These are phyloP conservation scores for Psilocybe subaeruginosa DNA, from an alignment of 768 basidiomycete genomes.

Conservation along the genomic window DNA sequence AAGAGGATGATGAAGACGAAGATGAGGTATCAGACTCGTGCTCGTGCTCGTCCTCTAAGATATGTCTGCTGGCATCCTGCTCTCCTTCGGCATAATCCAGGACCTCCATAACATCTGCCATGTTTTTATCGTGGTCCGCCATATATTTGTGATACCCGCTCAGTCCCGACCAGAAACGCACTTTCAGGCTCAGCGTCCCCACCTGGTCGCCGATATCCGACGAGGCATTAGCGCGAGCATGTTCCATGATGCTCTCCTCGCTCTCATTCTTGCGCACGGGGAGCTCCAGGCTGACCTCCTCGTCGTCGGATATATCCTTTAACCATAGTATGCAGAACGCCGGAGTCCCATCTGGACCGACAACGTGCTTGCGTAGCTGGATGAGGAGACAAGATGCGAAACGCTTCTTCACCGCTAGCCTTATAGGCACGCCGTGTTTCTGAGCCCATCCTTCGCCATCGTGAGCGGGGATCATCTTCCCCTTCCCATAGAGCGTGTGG, in stretches of 20 bases:
- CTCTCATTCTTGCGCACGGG: conserved; percentile 32
- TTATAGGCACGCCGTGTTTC: conserved; percentile 30
- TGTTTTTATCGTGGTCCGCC: conserved; percentile 35
- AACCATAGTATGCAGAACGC: conserved; percentile 45
- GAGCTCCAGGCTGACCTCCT: conserved; percentile 30
- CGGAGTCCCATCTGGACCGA: conserved; percentile 36
- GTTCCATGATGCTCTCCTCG: conserved; percentile 20
- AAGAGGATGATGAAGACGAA: conserved; percentile 15
- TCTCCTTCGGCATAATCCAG: conserved; percentile 43
- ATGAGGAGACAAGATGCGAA: conserved; percentile 43
- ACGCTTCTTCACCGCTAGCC: conserved; percentile 42
- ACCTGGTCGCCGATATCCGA: conserved; percentile 26
- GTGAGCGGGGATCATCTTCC: conserved; percentile 33
- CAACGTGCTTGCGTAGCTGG: conserved; percentile 34
- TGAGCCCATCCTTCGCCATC: conserved; percentile 34
- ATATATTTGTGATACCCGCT: conserved; percentile 43
- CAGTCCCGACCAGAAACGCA: conserved; percentile 44
- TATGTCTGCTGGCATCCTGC: conserved; percentile 28
- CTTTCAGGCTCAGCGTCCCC: conserved; percentile 35
- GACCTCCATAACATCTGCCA: conserved; percentile 45
- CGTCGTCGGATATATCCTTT: conserved; percentile 42
- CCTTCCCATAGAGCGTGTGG: conserved; percentile 38
- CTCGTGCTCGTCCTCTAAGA: conserved; percentile 21
- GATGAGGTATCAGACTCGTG: conserved; percentile 1
- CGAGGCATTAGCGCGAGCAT: conserved; percentile 30